These are phyloP conservation scores for Theileria orientalis DNA, from an alignment of 169 alveolate species.

Conservation along the genomic window DNA sequence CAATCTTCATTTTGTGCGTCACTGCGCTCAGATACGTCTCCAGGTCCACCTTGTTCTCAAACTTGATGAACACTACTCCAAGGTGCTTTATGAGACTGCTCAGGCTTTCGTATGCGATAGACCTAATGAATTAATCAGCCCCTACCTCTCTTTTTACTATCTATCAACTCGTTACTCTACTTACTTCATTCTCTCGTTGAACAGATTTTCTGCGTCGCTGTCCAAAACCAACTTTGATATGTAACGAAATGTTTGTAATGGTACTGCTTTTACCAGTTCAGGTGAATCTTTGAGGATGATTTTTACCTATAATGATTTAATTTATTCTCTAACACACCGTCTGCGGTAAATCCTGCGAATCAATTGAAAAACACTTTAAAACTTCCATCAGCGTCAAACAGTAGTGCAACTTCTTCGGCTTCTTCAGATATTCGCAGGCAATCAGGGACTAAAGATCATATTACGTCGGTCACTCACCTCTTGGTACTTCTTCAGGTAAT, in stretches of 20 bases:
- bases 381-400: conserved; percentile 33
- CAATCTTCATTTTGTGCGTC: neutral
- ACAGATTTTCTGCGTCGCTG: neutral
- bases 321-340: neutral
- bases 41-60: neutral
- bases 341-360: conserved; percentile 28
- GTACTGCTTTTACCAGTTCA: conserved; percentile 12
- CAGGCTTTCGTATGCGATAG: neutral
- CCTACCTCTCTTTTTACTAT: too few relatives aligned
- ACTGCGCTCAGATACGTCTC: neutral
- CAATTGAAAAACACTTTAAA: conserved; percentile 31
- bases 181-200: neutral
- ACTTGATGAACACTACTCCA: neutral
- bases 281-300: conserved; percentile 26
- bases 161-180: too few relatives aligned
- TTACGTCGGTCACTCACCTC: conserved; percentile 6
- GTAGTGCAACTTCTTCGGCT: conserved; percentile 11
- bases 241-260: conserved; percentile 10
- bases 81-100: neutral
- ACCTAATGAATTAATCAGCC: neutral
- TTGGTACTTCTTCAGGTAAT: neutral
- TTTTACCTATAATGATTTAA: neutral
- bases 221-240: conserved; percentile 22
- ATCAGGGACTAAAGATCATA: conserved; percentile 17
- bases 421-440: neutral